Evolutionary conservation across 371 early-diverging fungal species (phyloP).

Genomic region (Rhizopus sp.): DNA sequence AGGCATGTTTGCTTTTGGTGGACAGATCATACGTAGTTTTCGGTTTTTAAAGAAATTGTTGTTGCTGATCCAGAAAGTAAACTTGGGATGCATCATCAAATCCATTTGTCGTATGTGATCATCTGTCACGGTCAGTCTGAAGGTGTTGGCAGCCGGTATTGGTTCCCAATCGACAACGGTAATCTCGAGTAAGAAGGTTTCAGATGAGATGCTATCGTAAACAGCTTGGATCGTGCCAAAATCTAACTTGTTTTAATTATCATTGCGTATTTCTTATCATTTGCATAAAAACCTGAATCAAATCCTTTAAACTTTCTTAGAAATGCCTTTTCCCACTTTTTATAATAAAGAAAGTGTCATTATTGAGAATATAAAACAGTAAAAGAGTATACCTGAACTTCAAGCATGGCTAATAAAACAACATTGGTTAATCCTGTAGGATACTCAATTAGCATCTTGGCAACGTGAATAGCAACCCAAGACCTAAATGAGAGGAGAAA

Average conservation of each 20-base stretch:
- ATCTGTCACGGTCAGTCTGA: conserved; percentile 23
- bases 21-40: conserved; percentile 30
- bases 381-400: conserved; percentile 17
- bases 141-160: conserved; percentile 9
- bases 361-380: not conserved
- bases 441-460: conserved; percentile 18
- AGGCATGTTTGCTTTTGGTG: conserved; percentile 25
- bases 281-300: conserved; percentile 13
- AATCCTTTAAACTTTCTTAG: conserved; percentile 23
- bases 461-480: conserved; percentile 28
- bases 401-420: conserved; percentile 21
- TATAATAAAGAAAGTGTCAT: not conserved
- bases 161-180: conserved; percentile 7
- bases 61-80: conserved; percentile 21
- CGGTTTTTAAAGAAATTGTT: conserved; percentile 11
- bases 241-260: conserved; percentile 4
- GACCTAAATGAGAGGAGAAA: conserved; percentile 15
- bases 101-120: conserved; percentile 22
- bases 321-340: conserved; percentile 29
- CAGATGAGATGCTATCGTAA: conserved; percentile 13
- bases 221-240: conserved; percentile 25
- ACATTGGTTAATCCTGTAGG: conserved; percentile 29
- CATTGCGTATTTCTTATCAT: not conserved
- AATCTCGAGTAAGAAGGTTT: conserved; percentile 19
- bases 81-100: conserved; percentile 32